phyloP scores from a whole-genome alignment of 768 basidiomycete genomes.

The Mycena indigotica region DNA sequence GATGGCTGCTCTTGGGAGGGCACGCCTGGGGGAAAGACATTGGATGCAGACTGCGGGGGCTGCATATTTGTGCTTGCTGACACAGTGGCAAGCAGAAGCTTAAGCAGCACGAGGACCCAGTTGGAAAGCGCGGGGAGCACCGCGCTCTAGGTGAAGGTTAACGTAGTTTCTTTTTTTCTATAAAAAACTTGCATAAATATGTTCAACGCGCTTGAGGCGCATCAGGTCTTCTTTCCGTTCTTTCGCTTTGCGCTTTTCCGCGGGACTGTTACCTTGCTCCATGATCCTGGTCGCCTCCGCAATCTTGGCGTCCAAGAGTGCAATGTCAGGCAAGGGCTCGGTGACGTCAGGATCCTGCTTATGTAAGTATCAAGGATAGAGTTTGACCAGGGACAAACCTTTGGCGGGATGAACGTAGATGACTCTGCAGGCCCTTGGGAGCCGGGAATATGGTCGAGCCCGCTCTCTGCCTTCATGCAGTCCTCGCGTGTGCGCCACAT shows the following conservation, averaged over 20 bases:
- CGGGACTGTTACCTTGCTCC: slow-evolving; percentile 48
- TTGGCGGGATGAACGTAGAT: slow-evolving; percentile 43
- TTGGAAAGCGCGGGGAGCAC: slow-evolving; percentile 83
- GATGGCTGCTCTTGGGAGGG: slow-evolving; percentile 66
- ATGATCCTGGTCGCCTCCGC: slow-evolving; percentile 60
- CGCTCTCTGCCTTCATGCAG: slow-evolving; percentile 91
- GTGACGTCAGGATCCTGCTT: slow-evolving; percentile 57
- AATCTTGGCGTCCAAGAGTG: slow-evolving; percentile 71
- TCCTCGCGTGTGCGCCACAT: slow-evolving; percentile 97
- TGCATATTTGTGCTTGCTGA: slow-evolving; percentile 73
- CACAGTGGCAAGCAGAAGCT: slow-evolving; percentile 89
- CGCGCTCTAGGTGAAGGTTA: slow-evolving; percentile 56
- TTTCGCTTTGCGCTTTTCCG: slow-evolving; percentile 63
- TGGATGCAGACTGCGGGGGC: slow-evolving; percentile 65
- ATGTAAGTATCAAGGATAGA: slow-evolving; percentile 6
- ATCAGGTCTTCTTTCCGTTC: slow-evolving; percentile 79
- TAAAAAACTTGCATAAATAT: slow-evolving; percentile 76
- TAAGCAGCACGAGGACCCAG: slow-evolving; percentile 92
- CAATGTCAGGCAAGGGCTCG: slow-evolving; percentile 74
- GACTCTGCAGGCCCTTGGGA: slow-evolving; percentile 59
- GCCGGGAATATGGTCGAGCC: slow-evolving; percentile 78
- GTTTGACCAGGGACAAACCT: slow-evolving; percentile 33
- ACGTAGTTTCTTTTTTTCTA: too few species aligned
- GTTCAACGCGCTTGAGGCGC: slow-evolving; percentile 86
- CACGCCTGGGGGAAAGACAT: slow-evolving; percentile 72